Percentiles rank a stretch among this genome's conserved stretches.
Conservation (phyloP, 2,329 filamentous ascomycete genomes). For the Penicillium sp. region DNA sequence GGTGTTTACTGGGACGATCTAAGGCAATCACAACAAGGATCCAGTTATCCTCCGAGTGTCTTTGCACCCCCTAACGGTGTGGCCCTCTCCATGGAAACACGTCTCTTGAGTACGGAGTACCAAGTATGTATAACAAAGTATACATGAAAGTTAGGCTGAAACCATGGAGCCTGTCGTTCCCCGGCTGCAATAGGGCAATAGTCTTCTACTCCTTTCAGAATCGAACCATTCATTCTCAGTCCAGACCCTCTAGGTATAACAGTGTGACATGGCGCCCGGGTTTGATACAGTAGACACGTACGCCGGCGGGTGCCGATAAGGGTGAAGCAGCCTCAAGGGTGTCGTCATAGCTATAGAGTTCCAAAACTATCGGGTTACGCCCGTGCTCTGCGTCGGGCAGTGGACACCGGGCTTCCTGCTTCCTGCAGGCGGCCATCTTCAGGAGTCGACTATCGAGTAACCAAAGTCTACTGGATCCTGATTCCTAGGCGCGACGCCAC, state of each 20-base stretch:
- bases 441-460: constrained; percentile 1
- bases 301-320: background rate
- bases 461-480: constrained; percentile 6
- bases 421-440: constrained; percentile 11
- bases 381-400: constrained; percentile 15
- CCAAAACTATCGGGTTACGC: constrained; percentile 10
- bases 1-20: constrained; percentile 3
- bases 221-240: constrained; percentile 1
- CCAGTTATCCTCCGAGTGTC: constrained; percentile 7
- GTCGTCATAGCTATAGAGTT: constrained; percentile 8
- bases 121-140: background rate
- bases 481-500: constrained; percentile 21
- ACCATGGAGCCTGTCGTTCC: constrained; percentile 10
- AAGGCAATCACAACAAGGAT: background rate
- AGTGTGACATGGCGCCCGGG: constrained; percentile 11
- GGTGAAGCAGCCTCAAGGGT: background rate
- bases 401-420: constrained; percentile 8
- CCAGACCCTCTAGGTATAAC: background rate
- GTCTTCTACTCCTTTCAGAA: constrained; percentile 11
- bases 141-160: constrained; percentile 6
- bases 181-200: constrained; percentile 8
- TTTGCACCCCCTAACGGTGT: background rate
- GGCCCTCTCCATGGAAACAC: background rate
- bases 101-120: background rate
- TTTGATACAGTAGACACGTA: background rate